Base-by-base conservation (phyloP, 129 eudicot genomes). In the Chrysanthemum seticuspe region DNA sequence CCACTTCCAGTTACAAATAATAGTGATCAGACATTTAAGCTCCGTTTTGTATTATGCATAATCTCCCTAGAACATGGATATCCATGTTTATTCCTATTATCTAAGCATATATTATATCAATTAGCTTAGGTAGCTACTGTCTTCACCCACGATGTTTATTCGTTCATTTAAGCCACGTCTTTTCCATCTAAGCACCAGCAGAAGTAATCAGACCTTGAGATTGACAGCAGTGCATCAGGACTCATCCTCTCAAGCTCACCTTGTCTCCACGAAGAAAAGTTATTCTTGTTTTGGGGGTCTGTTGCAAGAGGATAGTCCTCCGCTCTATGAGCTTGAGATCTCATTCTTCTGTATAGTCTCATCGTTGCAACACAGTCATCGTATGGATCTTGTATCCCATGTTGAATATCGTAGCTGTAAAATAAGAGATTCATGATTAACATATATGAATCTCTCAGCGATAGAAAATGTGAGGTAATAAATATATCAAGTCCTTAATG, bases 321-420 rank as follows among this genome's bases (percentile, higher is more conserved):
- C 58, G 40, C 75, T 13, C 52, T 80, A 76, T 95, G 99, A 81
- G 53, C 68, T 78, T 86, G 99, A 47, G 87, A 83, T 68, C 83
- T 83, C 99, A 95, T 90, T 82, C 91, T 83, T 80, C 47, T 85
- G 77, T 90, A 95, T 10, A 95, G 87, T 88, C 94, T 85, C 96
- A 95, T 90, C 48, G 97, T 80, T 64, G 99, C 90, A 63, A 86
- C 94, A 74, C 91, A 90, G 65, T 95, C 97, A 45, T 95, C 96
- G 49, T 88, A 95, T 2, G 97, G 94, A 80, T 95, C 99, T 85
- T 90, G 99, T 21, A 95, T 74, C 3, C 97, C 96, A 13, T 62
- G 86, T 65, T 95, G 99, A 68, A 95, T 95, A 25, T 94, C 96
- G 34, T 94, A 94, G 23, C 97, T 94, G 68, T 65, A 27, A 57